A percentile compares a stretch with the other conserved stretches of the same genome.
Evolutionary conservation across 2,329 filamentous ascomycete species (phyloP).

Genomic region (Tolypocladium endophyticum): DNA sequence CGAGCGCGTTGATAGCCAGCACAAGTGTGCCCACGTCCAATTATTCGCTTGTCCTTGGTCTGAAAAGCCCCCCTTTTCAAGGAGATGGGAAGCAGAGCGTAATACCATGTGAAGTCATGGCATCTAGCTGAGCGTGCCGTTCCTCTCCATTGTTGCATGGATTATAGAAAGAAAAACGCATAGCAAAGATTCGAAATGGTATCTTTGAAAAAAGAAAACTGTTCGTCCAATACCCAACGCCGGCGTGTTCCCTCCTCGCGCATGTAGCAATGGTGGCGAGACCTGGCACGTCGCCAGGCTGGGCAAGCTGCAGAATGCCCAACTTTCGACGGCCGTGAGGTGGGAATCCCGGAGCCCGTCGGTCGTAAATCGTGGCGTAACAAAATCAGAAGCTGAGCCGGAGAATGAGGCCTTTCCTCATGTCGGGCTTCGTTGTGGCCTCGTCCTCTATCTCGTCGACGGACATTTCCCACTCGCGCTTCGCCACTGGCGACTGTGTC

Average conservation of each 20-base stretch:
- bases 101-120: neutral
- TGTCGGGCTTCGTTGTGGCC: neutral
- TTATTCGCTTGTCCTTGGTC: neutral
- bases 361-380: neutral
- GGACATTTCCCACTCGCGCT: conserved; percentile 53
- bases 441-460: conserved; percentile 33
- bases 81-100: neutral
- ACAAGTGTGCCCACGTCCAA: neutral
- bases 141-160: neutral
- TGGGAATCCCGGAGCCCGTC: neutral
- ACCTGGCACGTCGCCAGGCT: neutral
- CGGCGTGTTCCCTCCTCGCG: neutral
- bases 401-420: neutral
- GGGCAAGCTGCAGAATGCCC: neutral
- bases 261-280: neutral
- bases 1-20: neutral
- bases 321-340: neutral
- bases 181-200: neutral
- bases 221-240: conserved; percentile 1
- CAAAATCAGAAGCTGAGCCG: conserved; percentile 1
- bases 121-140: neutral
- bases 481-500: conserved; percentile 22
- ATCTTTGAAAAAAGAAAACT: neutral
- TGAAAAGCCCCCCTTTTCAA: no score
- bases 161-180: neutral